These are phyloP conservation scores for Pythium angustatum DNA, from an alignment of 352 stramenopile genomes.

Conservation along the genomic window DNA sequence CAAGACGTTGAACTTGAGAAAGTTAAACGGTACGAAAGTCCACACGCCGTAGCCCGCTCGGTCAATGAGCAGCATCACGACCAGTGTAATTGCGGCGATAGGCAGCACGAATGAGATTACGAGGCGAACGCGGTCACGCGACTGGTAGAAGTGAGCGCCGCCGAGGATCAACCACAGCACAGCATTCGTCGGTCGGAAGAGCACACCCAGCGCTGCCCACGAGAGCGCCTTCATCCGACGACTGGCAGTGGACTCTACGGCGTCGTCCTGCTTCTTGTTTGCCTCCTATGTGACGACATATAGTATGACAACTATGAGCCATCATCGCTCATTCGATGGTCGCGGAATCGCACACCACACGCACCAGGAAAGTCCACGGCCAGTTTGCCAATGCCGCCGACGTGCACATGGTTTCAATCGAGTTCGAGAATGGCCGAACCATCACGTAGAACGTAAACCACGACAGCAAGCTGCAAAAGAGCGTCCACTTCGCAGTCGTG, in stretches of 20 bases:
- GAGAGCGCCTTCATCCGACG: conserved; percentile 39
- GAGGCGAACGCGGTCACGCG: conserved; percentile 38
- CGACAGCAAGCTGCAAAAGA: conserved; percentile 76
- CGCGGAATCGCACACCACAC: neutral
- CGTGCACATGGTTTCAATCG: conserved; percentile 80
- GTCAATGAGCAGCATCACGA: conserved; percentile 75
- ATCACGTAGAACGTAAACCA: conserved; percentile 89
- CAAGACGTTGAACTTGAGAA: conserved; percentile 86
- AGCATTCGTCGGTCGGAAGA: conserved; percentile 82
- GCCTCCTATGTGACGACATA: conserved; percentile 7
- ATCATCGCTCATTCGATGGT: neutral
- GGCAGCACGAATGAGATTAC: conserved; percentile 53
- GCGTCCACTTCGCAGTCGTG: conserved; percentile 61
- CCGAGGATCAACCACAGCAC: conserved; percentile 79
- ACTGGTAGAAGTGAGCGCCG: conserved; percentile 52
- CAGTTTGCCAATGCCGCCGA: conserved; percentile 71
- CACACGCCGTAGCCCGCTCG: conserved; percentile 72
- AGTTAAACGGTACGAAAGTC: conserved; percentile 87
- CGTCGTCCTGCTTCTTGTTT: conserved; percentile 33
- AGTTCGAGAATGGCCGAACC: conserved; percentile 87
- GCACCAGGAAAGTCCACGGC: conserved; percentile 74
- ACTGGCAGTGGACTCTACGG: conserved; percentile 4
- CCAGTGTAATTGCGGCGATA: conserved; percentile 54
- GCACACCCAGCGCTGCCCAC: conserved; percentile 66
- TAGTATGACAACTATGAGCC: conserved; percentile 11